Evolutionary conservation across 2,329 filamentous ascomycete genomes (phyloP), one percentile per base, ranked within the genome.

Genomic region (Curvularia sp.): DNA sequence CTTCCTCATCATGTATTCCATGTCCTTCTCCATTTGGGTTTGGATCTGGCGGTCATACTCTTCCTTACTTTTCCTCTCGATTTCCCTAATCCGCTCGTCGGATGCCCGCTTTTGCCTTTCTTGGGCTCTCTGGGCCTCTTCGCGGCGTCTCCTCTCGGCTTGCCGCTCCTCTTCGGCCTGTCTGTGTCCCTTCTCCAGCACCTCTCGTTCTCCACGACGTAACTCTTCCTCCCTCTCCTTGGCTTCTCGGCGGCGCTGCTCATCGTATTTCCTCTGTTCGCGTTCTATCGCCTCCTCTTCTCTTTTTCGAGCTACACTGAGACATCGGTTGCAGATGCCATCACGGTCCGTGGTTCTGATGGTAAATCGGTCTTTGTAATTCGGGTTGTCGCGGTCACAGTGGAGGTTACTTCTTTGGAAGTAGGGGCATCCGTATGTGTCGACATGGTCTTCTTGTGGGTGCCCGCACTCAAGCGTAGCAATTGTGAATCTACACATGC

Each of bases 401-500:
- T 57, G 52, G 2, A 64, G 58, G 1, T 41, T 57, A 5, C 49
- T 64, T 12, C 49, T 49, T 22, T 60, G 43, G 28, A 60, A 68
- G 22, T 67, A 60, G 41, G 54, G 42, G 57, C 68, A 70, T 20
- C 53, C 50, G 33, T 47, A 42, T 31, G 61, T 60, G 38, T 67
- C 63, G 28, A 66, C 63, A 30, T 67, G 57, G 31, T 72, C 68
- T 42, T 63, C 53, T 8, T 49, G 49, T 9, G 58, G 55, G 30
- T 72, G 68, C 7, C 65, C 65, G 49, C 68, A 69, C 20, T 70
- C 65, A 18, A 62, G 56, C 44, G 57, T 48, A 43, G 60, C 39
- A 49, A 68, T 49, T 35, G 64, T 69, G 41, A 65, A 70, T 26
- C 59, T 63, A 54, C 69, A 72, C 68, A 71, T 72, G 15, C n/a